Evolutionary conservation across 2,329 filamentous ascomycete genomes (phyloP).

Genomic region (Fusarium phyllophilum): DNA sequence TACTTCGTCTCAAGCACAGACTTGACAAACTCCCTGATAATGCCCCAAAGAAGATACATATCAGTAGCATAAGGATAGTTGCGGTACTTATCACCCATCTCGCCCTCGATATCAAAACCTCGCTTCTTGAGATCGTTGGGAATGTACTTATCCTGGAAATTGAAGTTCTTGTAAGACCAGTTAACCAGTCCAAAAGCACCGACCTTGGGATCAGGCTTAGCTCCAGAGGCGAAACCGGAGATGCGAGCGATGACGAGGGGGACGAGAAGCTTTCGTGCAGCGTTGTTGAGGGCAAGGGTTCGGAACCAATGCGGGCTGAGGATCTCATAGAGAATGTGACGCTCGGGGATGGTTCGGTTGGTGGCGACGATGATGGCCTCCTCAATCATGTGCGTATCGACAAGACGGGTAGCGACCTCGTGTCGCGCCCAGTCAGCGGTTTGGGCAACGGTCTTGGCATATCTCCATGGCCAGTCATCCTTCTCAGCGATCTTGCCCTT

Average conservation of each 20-base stretch:
- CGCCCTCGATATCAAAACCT: constrained; percentile 18
- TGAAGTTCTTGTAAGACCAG: constrained; percentile 30
- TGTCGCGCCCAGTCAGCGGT: constrained; percentile 34
- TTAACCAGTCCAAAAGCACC: background rate
- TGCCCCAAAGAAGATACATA: constrained; percentile 12
- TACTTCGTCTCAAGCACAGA: constrained; percentile 22
- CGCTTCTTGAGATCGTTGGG: constrained; percentile 37
- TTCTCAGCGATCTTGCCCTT: constrained; percentile 11
- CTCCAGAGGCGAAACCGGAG: constrained; percentile 5
- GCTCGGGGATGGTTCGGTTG: constrained; percentile 21
- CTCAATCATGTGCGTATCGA: constrained; percentile 32
- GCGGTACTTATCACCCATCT: constrained; percentile 20
- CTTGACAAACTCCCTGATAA: constrained; percentile 22
- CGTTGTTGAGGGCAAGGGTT: constrained; percentile 21
- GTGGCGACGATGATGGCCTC: constrained; percentile 34
- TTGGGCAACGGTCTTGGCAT: constrained; percentile 32
- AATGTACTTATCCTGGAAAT: constrained; percentile 33
- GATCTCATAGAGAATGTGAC: constrained; percentile 20
- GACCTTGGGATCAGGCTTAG: background rate
- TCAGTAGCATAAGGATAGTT: constrained; percentile 29
- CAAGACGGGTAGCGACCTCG: constrained; percentile 25
- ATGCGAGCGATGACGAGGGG: constrained; percentile 19
- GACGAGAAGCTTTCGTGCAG: constrained; percentile 9
- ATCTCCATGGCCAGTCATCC: constrained; percentile 32
- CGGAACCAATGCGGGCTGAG: constrained; percentile 32